Conservation (phyloP, 352 stramenopile genomes). For the Phytophthora idaei region DNA sequence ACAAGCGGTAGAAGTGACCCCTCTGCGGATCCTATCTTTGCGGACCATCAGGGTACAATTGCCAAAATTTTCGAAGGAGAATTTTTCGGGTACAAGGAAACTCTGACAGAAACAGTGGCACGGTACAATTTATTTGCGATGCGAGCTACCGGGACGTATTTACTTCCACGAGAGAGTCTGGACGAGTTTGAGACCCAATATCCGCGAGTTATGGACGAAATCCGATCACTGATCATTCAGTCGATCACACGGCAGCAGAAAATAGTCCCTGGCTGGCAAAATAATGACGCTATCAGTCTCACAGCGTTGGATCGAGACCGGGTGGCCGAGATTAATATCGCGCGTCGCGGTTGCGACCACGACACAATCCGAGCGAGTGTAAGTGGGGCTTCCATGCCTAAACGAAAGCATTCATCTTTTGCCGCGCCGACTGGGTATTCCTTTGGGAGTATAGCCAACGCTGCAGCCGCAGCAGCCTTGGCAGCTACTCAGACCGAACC, state of each 20-base stretch:
- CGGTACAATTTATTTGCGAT: conserved; percentile 78
- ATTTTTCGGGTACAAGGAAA: conserved; percentile 84
- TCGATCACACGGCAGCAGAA: conserved; percentile 82
- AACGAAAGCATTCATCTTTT: conserved; percentile 20
- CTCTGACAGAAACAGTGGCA: conserved; percentile 55
- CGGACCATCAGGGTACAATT: conserved; percentile 45
- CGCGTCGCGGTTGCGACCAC: conserved; percentile 13
- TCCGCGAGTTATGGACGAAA: conserved; percentile 67
- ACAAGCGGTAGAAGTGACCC: conserved; percentile 19
- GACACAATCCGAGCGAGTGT: conserved; percentile 29
- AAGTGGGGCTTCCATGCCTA: conserved; percentile 26
- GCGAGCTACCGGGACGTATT: conserved; percentile 62
- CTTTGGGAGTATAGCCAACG: neutral
- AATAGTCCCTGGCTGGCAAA: conserved; percentile 70
- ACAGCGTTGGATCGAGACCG: conserved; percentile 48
- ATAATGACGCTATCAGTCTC: conserved; percentile 71
- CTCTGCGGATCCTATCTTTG: conserved; percentile 29
- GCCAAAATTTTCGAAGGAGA: conserved; percentile 75
- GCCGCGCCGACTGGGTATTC: conserved; percentile 1
- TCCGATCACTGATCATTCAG: conserved; percentile 71
- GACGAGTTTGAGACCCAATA: conserved; percentile 60
- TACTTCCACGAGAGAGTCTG: conserved; percentile 64
- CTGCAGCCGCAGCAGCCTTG: neutral
- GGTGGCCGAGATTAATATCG: conserved; percentile 40
- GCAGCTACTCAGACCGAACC: neutral